A percentile compares a stretch with the other conserved stretches of the same genome.
These are phyloP conservation scores for Geotrichum macrosporum DNA, from an alignment of 1,139 yeast genomes.

Conservation along the genomic window DNA sequence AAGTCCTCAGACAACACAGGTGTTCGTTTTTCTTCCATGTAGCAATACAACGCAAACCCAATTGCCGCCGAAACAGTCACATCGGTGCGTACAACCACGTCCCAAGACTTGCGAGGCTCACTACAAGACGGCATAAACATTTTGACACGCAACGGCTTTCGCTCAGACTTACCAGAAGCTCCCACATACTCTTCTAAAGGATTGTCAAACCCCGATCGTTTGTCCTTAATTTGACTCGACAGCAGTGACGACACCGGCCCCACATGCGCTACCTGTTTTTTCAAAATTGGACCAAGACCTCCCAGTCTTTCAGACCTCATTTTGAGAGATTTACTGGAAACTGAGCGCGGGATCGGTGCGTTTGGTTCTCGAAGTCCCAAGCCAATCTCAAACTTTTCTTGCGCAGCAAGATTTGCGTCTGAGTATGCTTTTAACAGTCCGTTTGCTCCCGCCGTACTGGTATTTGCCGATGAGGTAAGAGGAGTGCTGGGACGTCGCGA, in stretches of 20 bases:
- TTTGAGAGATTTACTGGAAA: conserved; percentile 5
- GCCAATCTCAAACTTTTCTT: conserved; percentile 22
- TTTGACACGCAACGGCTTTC: conserved; percentile 36
- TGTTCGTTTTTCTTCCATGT: conserved; percentile 31
- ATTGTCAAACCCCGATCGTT: conserved; percentile 34
- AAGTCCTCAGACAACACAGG: conserved; percentile 35
- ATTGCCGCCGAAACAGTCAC: conserved; percentile 42
- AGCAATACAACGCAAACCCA: conserved; percentile 42
- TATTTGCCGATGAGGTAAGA: no score
- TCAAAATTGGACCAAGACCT: conserved; percentile 10
- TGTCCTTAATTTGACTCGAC: conserved; percentile 32
- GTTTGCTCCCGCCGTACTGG: background rate
- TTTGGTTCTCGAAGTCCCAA: conserved; percentile 18
- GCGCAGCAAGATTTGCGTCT: conserved; percentile 17
- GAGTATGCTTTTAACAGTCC: background rate
- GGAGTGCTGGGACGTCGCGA: no score
- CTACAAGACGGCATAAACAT: conserved; percentile 40
- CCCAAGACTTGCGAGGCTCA: conserved; percentile 37
- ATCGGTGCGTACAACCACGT: conserved; percentile 40
- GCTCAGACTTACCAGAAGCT: conserved; percentile 41
- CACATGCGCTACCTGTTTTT: conserved; percentile 9
- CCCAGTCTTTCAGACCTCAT: background rate
- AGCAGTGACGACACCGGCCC: conserved; percentile 25
- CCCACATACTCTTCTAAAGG: conserved; percentile 43
- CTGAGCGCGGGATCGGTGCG: conserved; percentile 1